A percentile compares a stretch with the other conserved stretches of the same genome.
phyloP scores from a whole-genome alignment of 1,284 basidiomycete species.

The Tylopilus sp. region DNA sequence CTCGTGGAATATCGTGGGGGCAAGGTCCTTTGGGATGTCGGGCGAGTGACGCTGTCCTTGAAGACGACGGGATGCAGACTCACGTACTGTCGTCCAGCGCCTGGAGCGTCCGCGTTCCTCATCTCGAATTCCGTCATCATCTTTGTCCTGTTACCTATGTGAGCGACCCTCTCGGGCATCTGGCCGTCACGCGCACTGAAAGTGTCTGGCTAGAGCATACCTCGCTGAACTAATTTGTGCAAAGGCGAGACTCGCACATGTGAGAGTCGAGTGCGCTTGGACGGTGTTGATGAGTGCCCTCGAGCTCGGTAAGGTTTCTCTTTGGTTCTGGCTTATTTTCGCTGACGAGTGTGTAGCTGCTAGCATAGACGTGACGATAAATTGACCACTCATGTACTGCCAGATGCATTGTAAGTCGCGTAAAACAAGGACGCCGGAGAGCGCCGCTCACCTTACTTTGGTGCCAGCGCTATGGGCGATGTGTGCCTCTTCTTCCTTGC shows the following conservation, averaged over 20 bases:
- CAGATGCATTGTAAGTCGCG: slow-evolving; percentile 34
- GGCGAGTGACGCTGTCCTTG: slow-evolving; percentile 30
- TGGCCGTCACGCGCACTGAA: not conserved
- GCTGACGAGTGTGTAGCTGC: slow-evolving; percentile 35
- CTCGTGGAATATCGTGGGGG: slow-evolving; percentile 51
- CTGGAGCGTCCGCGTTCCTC: slow-evolving; percentile 49
- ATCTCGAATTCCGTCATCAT: slow-evolving; percentile 47
- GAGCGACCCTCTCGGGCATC: slow-evolving; percentile 24
- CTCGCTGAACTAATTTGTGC: slow-evolving; percentile 39
- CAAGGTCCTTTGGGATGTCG: slow-evolving; percentile 34
- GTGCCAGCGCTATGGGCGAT: slow-evolving; percentile 40
- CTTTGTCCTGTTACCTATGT: slow-evolving; percentile 47
- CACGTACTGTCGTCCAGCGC: slow-evolving; percentile 32
- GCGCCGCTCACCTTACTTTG: slow-evolving; percentile 4
- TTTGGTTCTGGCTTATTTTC: not conserved
- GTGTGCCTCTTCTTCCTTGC: slow-evolving; percentile 51
- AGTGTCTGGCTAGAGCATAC: slow-evolving; percentile 21
- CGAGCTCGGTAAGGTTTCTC: slow-evolving; percentile 41
- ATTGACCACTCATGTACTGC: slow-evolving; percentile 39
- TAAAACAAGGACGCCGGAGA: not conserved
- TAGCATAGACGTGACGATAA: slow-evolving; percentile 45
- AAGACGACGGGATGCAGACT: not conserved
- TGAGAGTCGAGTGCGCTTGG: slow-evolving; percentile 54
- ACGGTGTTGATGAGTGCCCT: slow-evolving; percentile 44
- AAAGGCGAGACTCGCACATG: slow-evolving; percentile 38